Evolutionary conservation across 768 basidiomycete species (phyloP).

Genomic region (Suillus lakei): DNA sequence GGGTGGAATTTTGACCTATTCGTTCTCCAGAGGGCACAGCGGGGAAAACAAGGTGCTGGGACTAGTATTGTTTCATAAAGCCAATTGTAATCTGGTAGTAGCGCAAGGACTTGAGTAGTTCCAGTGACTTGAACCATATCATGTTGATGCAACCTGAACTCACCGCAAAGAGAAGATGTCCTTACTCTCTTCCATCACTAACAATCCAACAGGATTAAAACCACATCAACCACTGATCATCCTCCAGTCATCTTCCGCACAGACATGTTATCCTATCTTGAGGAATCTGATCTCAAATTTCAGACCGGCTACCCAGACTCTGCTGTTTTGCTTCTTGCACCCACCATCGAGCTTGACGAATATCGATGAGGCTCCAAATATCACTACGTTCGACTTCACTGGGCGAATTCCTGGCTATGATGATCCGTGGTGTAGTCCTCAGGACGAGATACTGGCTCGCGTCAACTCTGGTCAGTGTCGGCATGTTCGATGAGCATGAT

Average conservation of each 20-base stretch:
- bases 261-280: constrained; percentile 61
- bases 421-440: constrained; percentile 37
- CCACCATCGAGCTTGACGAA: constrained; percentile 53
- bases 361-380: constrained; percentile 23
- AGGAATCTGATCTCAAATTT: constrained; percentile 45
- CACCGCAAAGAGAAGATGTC: constrained; percentile 25
- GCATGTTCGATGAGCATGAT: constrained; percentile 25
- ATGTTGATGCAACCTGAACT: not conserved
- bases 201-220: constrained; percentile 21
- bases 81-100: not conserved
- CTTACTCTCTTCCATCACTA: constrained; percentile 32
- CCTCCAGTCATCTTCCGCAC: constrained; percentile 62
- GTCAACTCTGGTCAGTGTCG: constrained; percentile 44
- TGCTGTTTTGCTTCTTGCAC: constrained; percentile 64
- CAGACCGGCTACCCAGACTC: constrained; percentile 26
- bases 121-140: not conserved
- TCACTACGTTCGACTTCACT: constrained; percentile 55
- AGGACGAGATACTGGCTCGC: constrained; percentile 44
- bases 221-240: constrained; percentile 52
- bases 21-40: constrained; percentile 48
- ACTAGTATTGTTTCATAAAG: not conserved
- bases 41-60: constrained; percentile 39
- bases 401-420: constrained; percentile 57
- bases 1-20: constrained; percentile 57
- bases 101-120: not conserved